phyloP scores from a whole-genome alignment of 257 asterid genomes.

The Fraxinus excelsior region DNA sequence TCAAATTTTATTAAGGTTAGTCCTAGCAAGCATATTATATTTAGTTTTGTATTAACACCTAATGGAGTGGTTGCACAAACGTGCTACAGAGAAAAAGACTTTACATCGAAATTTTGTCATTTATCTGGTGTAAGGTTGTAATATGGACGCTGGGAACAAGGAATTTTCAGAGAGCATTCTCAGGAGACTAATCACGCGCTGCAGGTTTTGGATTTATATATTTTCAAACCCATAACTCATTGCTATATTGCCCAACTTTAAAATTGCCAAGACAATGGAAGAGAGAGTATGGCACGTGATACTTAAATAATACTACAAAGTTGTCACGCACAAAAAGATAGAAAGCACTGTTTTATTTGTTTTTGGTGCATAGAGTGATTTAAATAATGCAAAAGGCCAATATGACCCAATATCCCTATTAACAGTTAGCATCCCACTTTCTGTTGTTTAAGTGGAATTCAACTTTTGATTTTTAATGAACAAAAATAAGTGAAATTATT shows the following conservation, averaged over 20 bases:
- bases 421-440: conserved; percentile 25
- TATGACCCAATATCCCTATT: conserved; percentile 31
- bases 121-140: conserved; percentile 35
- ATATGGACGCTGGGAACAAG: conserved; percentile 17
- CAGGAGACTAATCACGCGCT: conserved; percentile 23
- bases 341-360: background rate
- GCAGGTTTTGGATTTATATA: conserved; percentile 19
- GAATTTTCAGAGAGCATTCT: conserved; percentile 32
- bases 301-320: conserved; percentile 11
- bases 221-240: conserved; percentile 10
- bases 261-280: conserved; percentile 17
- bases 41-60: too few relatives aligned
- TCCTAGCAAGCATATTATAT: background rate
- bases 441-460: background rate
- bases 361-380: background rate
- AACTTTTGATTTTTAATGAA: conserved; percentile 26
- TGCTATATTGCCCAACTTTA: conserved; percentile 1
- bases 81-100: background rate
- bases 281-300: conserved; percentile 34
- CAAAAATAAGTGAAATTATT: too few relatives aligned
- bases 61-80: background rate
- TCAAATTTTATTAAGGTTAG: too few relatives aligned
- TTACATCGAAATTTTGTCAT: conserved; percentile 28
- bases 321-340: conserved; percentile 46
- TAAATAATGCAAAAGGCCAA: conserved; percentile 24